Evolutionary conservation across 2,329 filamentous ascomycete species (phyloP).

Genomic region (Colletotrichum nymphaeae): DNA sequence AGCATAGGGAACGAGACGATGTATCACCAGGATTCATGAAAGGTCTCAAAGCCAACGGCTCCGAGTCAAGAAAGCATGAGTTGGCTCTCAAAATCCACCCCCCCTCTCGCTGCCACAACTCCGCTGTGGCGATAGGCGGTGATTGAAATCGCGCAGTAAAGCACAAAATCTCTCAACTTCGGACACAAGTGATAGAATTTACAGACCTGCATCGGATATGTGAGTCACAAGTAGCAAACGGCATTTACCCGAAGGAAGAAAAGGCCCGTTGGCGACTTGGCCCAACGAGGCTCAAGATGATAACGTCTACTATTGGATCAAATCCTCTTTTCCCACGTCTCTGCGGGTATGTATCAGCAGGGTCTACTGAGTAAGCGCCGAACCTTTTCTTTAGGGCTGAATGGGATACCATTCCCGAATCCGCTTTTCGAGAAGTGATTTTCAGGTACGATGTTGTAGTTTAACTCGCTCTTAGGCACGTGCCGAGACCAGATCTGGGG

Average conservation of each 20-base stretch:
- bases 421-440: conserved; percentile 8
- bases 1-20: neutral
- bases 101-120: neutral
- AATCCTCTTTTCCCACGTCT: neutral
- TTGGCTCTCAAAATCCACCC: neutral
- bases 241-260: conserved; percentile 19
- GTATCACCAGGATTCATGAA: too few relatives aligned
- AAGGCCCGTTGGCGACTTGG: neutral
- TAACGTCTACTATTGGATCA: neutral
- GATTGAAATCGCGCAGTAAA: neutral
- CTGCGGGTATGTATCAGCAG: neutral
- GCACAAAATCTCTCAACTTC: neutral
- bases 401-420: neutral
- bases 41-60: neutral
- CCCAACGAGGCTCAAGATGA: neutral
- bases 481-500: neutral
- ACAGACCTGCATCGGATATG: conserved; percentile 7
- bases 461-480: conserved; percentile 5
- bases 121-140: conserved; percentile 5
- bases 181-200: neutral
- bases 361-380: neutral
- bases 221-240: conserved; percentile 15
- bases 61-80: neutral
- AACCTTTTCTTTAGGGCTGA: conserved; percentile 2
- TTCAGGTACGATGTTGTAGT: conserved; percentile 15